Evolutionary conservation across 2,329 filamentous ascomycete species (phyloP), one percentile per base, ranked within the genome.

Genomic region (Diaporthe sp.): DNA sequence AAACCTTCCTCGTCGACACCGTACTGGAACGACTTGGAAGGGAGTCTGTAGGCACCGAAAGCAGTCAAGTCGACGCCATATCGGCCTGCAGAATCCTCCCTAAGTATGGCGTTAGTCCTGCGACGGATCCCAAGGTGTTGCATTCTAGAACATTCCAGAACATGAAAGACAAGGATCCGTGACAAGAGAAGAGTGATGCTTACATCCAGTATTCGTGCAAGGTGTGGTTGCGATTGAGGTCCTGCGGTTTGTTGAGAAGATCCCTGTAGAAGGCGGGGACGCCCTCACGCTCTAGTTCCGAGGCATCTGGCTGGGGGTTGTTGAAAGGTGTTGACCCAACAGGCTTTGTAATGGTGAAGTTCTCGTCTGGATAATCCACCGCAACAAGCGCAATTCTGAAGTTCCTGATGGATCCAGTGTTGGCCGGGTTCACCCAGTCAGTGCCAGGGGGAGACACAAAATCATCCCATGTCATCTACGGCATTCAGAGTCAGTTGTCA

Each of bases 141-240:
- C n/a, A n/a, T n/a, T n/a, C n/a, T n/a, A n/a, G n/a, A n/a, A n/a
- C n/a, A n/a, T n/a, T n/a, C n/a, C n/a, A n/a, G n/a, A n/a, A n/a
- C n/a, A n/a, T n/a, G n/a, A n/a, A n/a, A n/a, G n/a, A n/a, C n/a
- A n/a, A n/a, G n/a, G n/a, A n/a, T n/a, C n/a, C n/a, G n/a, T n/a
- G n/a, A n/a, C n/a, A n/a, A n/a, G n/a, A n/a, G n/a, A n/a, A n/a
- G n/a, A n/a, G n/a, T n/a, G n/a, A n/a, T n/a, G n/a, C n/a, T n/a
- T n/a, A n/a, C 87, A 89, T 89, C 88, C 88, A 89, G 77, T 90
- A 89, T 79, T 89, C 87, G 74, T 90, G 88, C 3, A 90, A 80
- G 2, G 88, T 89, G 74, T 88, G 88, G 4, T 84, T 84, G n/a
- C 81, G 81, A 73, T 89, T 89, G 39, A 89, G 78, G 5, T 87